Percentiles rank a stretch among this genome's conserved stretches.
phyloP scores from a whole-genome alignment of 2,329 filamentous ascomycete genomes.

The Emmonsiellopsis sp. region DNA sequence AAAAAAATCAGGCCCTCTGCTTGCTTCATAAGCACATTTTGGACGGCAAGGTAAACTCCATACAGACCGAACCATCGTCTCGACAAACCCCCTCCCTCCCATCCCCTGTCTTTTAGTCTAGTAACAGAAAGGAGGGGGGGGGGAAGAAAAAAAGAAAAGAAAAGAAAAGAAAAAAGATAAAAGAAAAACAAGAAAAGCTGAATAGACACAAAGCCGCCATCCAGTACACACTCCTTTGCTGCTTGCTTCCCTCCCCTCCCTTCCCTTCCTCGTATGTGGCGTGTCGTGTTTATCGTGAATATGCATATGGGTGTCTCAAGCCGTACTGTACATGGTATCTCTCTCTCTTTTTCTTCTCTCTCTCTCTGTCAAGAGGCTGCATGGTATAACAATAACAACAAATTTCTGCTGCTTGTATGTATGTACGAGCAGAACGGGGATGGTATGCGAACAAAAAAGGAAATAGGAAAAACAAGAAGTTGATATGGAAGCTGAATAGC shows the following conservation, averaged over 20 bases:
- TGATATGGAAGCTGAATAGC: too few species aligned
- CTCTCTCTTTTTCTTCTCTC: not conserved
- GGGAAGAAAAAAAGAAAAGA: not conserved
- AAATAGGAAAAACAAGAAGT: not conserved
- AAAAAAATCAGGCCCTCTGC: not conserved
- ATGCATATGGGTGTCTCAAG: not conserved
- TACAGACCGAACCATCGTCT: not conserved
- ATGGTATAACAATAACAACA: not conserved
- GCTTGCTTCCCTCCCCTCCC: not conserved
- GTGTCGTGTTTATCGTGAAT: conserved; percentile 8
- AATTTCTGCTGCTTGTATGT: not conserved
- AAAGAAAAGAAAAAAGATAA: not conserved
- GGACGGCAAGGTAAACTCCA: not conserved
- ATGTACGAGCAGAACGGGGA: not conserved
- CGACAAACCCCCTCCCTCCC: not conserved
- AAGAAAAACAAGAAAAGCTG: not conserved
- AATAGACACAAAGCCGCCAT: not conserved
- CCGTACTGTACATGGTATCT: conserved; percentile 5
- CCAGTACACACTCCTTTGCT: not conserved
- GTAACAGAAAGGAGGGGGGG: not conserved
- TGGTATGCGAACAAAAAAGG: not conserved
- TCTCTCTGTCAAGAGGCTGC: too few species aligned
- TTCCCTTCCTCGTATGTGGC: not conserved
- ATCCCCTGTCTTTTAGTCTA: not conserved
- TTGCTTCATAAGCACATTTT: not conserved